These are phyloP conservation scores for Penicillium maclennaniae DNA, from an alignment of 495 filamentous ascomycete genomes.

Conservation along the genomic window DNA sequence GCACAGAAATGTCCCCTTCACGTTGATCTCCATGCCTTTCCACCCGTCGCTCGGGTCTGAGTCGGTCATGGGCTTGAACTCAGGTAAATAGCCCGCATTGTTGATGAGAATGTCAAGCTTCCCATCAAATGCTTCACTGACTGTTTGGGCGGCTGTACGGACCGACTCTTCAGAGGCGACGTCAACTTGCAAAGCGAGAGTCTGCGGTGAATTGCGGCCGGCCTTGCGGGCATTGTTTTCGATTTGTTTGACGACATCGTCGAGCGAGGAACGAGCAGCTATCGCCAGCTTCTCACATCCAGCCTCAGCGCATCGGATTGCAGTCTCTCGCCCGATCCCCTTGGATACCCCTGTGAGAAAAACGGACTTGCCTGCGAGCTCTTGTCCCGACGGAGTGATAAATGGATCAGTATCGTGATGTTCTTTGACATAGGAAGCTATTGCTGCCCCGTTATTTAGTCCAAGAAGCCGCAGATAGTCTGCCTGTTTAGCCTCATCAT, in stretches of 20 bases:
- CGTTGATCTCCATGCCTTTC: conserved; percentile 41
- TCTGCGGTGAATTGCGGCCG: conserved; percentile 32
- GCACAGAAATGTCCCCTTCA: conserved; percentile 44
- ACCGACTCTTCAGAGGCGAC: conserved; percentile 37
- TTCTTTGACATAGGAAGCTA: background rate
- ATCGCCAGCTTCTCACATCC: conserved; percentile 44
- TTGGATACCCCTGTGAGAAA: conserved; percentile 50
- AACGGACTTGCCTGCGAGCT: conserved; percentile 36
- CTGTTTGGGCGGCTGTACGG: conserved; percentile 23
- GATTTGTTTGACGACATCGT: conserved; percentile 31
- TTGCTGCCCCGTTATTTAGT: background rate
- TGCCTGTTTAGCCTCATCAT: too few relatives aligned
- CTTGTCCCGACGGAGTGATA: conserved; percentile 26
- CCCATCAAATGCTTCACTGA: conserved; percentile 27
- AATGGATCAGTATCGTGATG: conserved; percentile 42
- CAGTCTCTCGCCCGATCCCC: conserved; percentile 45
- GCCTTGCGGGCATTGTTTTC: conserved; percentile 32
- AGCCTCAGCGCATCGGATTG: conserved; percentile 42
- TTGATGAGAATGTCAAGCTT: conserved; percentile 52
- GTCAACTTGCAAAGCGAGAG: conserved; percentile 42
- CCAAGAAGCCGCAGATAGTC: too few relatives aligned
- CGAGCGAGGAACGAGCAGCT: conserved; percentile 41
- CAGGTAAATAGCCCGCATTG: conserved; percentile 47
- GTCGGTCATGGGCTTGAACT: conserved; percentile 35
- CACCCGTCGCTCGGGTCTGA: conserved; percentile 45